Conservation (phyloP, 2,329 filamentous ascomycete species). For the Stemphylium beticola region DNA sequence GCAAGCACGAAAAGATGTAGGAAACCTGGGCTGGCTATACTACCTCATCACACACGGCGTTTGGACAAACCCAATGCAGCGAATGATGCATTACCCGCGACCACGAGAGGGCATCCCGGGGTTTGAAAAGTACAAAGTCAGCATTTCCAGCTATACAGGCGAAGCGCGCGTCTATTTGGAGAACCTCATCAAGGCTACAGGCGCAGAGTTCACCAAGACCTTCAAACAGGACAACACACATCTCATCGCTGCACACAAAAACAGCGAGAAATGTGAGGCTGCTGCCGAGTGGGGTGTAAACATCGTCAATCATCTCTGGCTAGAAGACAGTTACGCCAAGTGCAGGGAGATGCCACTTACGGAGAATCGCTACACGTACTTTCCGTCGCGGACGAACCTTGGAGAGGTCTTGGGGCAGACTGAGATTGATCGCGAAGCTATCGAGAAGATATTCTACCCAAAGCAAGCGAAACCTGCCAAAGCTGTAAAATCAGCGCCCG, state of each 20-base stretch:
- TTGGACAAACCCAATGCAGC: slow-evolving; percentile 84
- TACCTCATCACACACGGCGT: slow-evolving; percentile 85
- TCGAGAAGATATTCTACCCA: slow-evolving; percentile 72
- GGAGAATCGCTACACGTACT: slow-evolving; percentile 79
- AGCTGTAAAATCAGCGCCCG: slow-evolving; percentile 21
- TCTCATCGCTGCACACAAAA: slow-evolving; percentile 85
- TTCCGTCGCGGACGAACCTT: slow-evolving; percentile 87
- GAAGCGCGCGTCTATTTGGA: slow-evolving; percentile 93
- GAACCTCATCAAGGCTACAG: slow-evolving; percentile 83
- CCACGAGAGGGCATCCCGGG: slow-evolving; percentile 78
- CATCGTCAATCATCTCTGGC: slow-evolving; percentile 93
- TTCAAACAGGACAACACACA: slow-evolving; percentile 97
- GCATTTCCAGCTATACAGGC: slow-evolving; percentile 94
- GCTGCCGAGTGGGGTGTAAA: slow-evolving; percentile 91
- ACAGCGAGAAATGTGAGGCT: slow-evolving; percentile 91
- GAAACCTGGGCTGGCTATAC: slow-evolving; percentile 93
- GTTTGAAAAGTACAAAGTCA: slow-evolving; percentile 78
- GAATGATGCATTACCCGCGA: slow-evolving; percentile 88
- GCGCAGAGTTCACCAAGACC: slow-evolving; percentile 90
- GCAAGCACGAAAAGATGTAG: slow-evolving; percentile 79
- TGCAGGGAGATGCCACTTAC: slow-evolving; percentile 77
- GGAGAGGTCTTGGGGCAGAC: slow-evolving; percentile 93
- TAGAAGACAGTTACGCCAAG: slow-evolving; percentile 95
- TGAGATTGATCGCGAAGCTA: slow-evolving; percentile 72
- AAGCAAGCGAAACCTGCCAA: slow-evolving; percentile 34